These are phyloP conservation scores for Beauveria australis DNA, from an alignment of 2,329 filamentous ascomycete species.

Conservation along the genomic window DNA sequence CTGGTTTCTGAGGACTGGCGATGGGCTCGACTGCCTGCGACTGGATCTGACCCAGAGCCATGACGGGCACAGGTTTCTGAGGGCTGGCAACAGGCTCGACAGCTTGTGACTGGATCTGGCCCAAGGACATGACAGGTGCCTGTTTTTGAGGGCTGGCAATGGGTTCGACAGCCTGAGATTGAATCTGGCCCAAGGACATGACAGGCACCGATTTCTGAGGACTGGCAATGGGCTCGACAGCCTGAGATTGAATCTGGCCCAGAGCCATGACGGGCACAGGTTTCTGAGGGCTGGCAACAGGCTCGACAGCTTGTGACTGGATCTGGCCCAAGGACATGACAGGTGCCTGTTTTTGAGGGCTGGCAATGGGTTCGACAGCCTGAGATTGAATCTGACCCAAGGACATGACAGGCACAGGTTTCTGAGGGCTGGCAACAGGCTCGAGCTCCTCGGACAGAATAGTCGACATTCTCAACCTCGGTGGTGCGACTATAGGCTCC, in stretches of 20 bases:
- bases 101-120: conserved; percentile 18
- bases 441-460: conserved; percentile 22
- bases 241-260: conserved; percentile 18
- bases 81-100: conserved; percentile 26
- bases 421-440: conserved; percentile 20
- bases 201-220: conserved; percentile 16
- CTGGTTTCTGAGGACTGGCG: conserved; percentile 16
- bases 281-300: conserved; percentile 19
- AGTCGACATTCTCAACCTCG: conserved; percentile 20
- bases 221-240: conserved; percentile 23
- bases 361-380: conserved; percentile 23
- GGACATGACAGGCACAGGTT: conserved; percentile 18
- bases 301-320: conserved; percentile 23
- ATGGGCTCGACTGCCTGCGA: conserved; percentile 23
- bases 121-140: conserved; percentile 19
- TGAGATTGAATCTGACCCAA: conserved; percentile 19
- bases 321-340: conserved; percentile 20
- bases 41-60: conserved; percentile 20
- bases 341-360: conserved; percentile 17
- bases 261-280: conserved; percentile 19
- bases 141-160: conserved; percentile 18
- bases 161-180: conserved; percentile 24
- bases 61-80: conserved; percentile 15
- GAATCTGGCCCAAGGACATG: conserved; percentile 20
- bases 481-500: conserved; percentile 16